Base-by-base conservation (phyloP, 441 rosid species). In the Capsella rubella region DNA sequence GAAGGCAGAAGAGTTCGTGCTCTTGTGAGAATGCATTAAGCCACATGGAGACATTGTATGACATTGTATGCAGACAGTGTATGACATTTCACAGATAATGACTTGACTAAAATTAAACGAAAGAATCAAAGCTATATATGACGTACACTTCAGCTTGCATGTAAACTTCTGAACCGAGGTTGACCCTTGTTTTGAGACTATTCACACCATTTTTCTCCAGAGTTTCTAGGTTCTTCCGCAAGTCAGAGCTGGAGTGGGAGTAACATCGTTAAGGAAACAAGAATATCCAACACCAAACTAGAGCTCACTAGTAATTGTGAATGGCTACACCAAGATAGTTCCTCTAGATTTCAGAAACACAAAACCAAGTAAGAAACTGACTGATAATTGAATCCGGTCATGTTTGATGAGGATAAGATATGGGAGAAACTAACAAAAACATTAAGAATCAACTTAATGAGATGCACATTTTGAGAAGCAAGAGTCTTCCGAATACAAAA, bases 121-220 rank as follows among this genome's bases (percentile, higher is more conserved):
- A 61, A 46, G 47, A 72, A 39, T 6, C 64, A 71, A 49, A 45
- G 72, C 18, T 10, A 71, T 52, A 18, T 62, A 65, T 46, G 16
- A 75, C 97, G 71, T 84, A 95, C 97, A 89, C 96, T 81, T 91
- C 90, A 40, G 96, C 95, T 80, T 93, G 98, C 95, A 90, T 69
- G 82, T 90, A 91, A 15, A 93, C 91, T 78, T 91, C 95, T 70
- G 98, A 93, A 60, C 97, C 99, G 16, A 95, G 86, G 77, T 95
- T 92, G 72, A 91, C 97, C 88, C 83, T 55, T 15, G 99, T 93
- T 79, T 85, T 86, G 37, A 93, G 90, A 81, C 84, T 90, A 25
- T 95, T 92, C 51, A 92, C 88, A 64, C 82, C 85, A 79, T 93
- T 93, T 72, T 83, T 79, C 83, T 91, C 92, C 40, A 93, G 78